Evolutionary conservation across 2,329 filamentous ascomycete genomes (phyloP).

Genomic region (Fusarium sp.): DNA sequence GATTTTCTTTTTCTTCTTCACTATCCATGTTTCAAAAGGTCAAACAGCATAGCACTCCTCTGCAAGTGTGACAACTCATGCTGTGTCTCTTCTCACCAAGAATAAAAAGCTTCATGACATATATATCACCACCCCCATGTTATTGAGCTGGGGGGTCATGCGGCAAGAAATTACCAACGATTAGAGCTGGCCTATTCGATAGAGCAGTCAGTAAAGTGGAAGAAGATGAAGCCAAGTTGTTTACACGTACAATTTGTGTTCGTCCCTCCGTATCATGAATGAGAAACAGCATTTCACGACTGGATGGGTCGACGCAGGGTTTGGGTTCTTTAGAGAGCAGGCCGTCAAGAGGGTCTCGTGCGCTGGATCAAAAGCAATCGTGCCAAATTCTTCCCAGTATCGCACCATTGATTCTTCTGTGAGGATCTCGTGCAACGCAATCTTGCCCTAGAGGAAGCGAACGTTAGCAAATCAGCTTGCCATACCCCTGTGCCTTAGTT

Average conservation of each 20-base stretch:
- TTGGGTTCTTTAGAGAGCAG: slow-evolving; percentile 88
- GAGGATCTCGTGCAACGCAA: slow-evolving; percentile 94
- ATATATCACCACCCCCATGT: slow-evolving; percentile 10
- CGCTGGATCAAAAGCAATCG: slow-evolving; percentile 92
- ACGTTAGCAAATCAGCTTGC: slow-evolving; percentile 30
- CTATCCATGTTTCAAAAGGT: slow-evolving; percentile 6
- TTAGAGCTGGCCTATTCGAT: slow-evolving; percentile 81
- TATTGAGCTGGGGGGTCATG: slow-evolving; percentile 70
- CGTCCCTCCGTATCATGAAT: slow-evolving; percentile 94
- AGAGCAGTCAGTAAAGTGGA: slow-evolving; percentile 50
- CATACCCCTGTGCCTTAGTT: slow-evolving; percentile 4
- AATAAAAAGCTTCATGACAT: background rate
- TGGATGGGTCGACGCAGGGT: slow-evolving; percentile 74
- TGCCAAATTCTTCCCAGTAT: slow-evolving; percentile 99
- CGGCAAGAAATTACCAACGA: slow-evolving; percentile 96
- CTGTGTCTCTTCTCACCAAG: slow-evolving; percentile 1
- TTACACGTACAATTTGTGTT: slow-evolving; percentile 88
- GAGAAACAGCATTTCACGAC: slow-evolving; percentile 96
- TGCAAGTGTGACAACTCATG: slow-evolving; percentile 7
- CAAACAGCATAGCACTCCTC: slow-evolving; percentile 1
- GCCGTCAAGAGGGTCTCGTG: slow-evolving; percentile 97
- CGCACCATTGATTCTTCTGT: slow-evolving; percentile 94
- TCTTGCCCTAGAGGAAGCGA: slow-evolving; percentile 76
- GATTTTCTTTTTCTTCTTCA: slow-evolving; percentile 32
- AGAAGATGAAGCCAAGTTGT: background rate